A percentile compares a stretch with the other conserved stretches of the same genome.
These are phyloP conservation scores for Bombardia bombarda DNA, from an alignment of 495 filamentous ascomycete species.

Conservation along the genomic window DNA sequence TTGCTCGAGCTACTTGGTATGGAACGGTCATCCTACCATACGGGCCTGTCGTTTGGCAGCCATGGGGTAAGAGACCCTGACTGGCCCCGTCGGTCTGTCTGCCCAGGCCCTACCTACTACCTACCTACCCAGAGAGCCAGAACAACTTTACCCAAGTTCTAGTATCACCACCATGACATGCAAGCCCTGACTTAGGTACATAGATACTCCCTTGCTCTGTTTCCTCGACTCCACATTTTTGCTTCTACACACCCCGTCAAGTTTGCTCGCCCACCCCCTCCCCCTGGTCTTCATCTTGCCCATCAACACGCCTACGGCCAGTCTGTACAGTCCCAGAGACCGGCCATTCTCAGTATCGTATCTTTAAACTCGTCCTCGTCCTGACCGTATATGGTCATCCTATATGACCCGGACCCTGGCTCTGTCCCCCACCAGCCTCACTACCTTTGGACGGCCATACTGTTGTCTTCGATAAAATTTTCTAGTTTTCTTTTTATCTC, in stretches of 20 bases:
- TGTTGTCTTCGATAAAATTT: constrained; percentile 18
- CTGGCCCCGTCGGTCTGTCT: constrained; percentile 14
- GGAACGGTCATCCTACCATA: constrained; percentile 8
- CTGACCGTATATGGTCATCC: constrained; percentile 9
- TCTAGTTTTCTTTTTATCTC: too few species aligned
- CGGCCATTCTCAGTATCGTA: constrained; percentile 12
- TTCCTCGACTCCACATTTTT: constrained; percentile 14
- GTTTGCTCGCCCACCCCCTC: constrained; percentile 6
- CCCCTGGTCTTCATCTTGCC: constrained; percentile 9
- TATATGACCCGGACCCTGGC: constrained; percentile 19
- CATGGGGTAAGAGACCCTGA: constrained; percentile 18
- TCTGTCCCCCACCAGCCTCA: constrained; percentile 20
- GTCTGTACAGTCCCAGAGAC: constrained; percentile 15
- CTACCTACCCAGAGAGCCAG: background rate
- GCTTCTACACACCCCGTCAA: constrained; percentile 9
- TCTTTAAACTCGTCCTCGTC: constrained; percentile 13
- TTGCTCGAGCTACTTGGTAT: constrained; percentile 6
- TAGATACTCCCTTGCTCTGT: constrained; percentile 22
- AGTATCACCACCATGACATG: constrained; percentile 14
- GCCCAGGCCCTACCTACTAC: constrained; percentile 13
- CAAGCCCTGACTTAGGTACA: constrained; percentile 18
- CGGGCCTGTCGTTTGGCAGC: constrained; percentile 18
- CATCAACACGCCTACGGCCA: constrained; percentile 13
- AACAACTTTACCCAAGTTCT: constrained; percentile 3
- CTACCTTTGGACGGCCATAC: constrained; percentile 10